Evolutionary conservation across 2,329 filamentous ascomycete genomes (phyloP).

Genomic region (Alternaria infectoria): DNA sequence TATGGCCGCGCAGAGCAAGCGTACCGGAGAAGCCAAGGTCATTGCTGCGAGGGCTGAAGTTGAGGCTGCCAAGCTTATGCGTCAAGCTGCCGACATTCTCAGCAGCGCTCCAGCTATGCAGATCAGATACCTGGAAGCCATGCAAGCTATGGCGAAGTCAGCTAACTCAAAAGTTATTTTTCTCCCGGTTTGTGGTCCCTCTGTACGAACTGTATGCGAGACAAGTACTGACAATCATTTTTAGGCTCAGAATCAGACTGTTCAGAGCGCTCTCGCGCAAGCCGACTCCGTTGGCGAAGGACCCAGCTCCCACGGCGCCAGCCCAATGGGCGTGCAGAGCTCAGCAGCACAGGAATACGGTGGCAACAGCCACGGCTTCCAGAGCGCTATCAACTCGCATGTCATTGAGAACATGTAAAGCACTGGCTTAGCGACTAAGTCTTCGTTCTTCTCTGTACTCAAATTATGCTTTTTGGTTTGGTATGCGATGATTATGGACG

Average conservation of each 20-base stretch:
- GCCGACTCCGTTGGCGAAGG: conserved; percentile 63
- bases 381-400: conserved; percentile 80
- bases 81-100: conserved; percentile 69
- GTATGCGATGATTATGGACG: neutral
- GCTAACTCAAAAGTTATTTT: too few relatives aligned
- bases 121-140: conserved; percentile 83
- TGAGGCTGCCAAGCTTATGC: conserved; percentile 87
- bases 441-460: neutral
- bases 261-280: conserved; percentile 59
- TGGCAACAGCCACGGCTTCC: conserved; percentile 63
- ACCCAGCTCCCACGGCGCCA: conserved; percentile 54
- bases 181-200: too few relatives aligned
- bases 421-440: neutral
- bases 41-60: conserved; percentile 97
- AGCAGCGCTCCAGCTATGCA: conserved; percentile 85
- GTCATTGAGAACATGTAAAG: conserved; percentile 82
- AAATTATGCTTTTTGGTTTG: neutral
- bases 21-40: conserved; percentile 97
- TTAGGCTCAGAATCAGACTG: conserved; percentile 51
- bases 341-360: conserved; percentile 44
- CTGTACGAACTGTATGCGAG: neutral
- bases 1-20: conserved; percentile 98
- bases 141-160: conserved; percentile 97
- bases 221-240: neutral
- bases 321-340: conserved; percentile 22